phyloP scores from a whole-genome alignment of 305 asterid genomes.

The Caryopteris hybrid region DNA sequence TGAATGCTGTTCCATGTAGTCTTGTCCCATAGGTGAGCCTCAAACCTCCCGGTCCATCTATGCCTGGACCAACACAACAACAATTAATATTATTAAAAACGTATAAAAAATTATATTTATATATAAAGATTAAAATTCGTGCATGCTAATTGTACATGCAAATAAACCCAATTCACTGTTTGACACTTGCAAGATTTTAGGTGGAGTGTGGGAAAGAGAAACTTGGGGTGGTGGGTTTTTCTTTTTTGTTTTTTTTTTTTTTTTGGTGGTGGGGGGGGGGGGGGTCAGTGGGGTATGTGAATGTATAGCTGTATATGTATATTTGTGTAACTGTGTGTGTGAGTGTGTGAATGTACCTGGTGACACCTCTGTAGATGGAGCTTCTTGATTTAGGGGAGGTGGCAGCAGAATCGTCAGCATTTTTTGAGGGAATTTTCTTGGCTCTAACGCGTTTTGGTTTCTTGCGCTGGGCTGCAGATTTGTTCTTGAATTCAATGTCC shows the following conservation, averaged over 20 bases:
- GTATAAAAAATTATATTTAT: no score
- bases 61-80: constrained; percentile 38
- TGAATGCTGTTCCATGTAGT: constrained; percentile 53
- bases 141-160: constrained; percentile 35
- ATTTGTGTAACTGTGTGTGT: not conserved
- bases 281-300: no score
- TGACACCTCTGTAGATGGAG: constrained; percentile 73
- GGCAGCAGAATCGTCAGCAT: constrained; percentile 6
- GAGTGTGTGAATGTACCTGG: constrained; percentile 33
- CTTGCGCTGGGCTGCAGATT: not conserved
- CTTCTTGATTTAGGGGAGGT: constrained; percentile 45
- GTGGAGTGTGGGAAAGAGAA: not conserved
- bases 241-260: no score
- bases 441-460: constrained; percentile 30
- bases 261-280: no score
- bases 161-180: not conserved
- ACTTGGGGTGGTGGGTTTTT: not conserved
- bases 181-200: not conserved
- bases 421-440: constrained; percentile 16
- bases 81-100: not conserved
- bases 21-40: constrained; percentile 78
- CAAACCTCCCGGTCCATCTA: constrained; percentile 68
- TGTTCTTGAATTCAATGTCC: not conserved
- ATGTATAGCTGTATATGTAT: not conserved
- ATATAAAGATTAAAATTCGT: constrained; percentile 13